Conservation (phyloP, 2,329 filamentous ascomycete genomes). For the Aspergillus fumigatus region DNA sequence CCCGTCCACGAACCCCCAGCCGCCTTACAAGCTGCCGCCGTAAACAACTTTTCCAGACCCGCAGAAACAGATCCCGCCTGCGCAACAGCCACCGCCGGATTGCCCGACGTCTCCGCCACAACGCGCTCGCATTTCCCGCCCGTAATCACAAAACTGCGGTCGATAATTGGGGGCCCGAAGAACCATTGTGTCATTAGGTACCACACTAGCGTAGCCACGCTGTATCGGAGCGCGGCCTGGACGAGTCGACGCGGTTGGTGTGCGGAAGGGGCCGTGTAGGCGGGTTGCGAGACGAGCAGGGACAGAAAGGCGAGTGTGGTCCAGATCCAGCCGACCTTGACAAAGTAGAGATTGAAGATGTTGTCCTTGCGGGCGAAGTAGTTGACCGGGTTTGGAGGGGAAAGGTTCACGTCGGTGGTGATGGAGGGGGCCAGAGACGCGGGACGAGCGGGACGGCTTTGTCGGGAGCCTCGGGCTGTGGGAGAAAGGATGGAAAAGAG, state of each 20-base stretch:
- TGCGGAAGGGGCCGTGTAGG: constrained; percentile 42
- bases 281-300: constrained; percentile 66
- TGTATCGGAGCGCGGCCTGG: constrained; percentile 65
- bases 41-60: constrained; percentile 53
- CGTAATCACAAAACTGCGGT: constrained; percentile 81
- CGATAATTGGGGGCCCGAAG: constrained; percentile 85
- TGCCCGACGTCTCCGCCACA: constrained; percentile 40
- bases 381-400: constrained; percentile 32
- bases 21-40: constrained; percentile 74
- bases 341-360: constrained; percentile 85
- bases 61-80: constrained; percentile 11
- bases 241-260: constrained; percentile 44
- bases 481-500: constrained; percentile 77
- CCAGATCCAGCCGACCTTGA: constrained; percentile 96
- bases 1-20: constrained; percentile 81
- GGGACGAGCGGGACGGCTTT: constrained; percentile 55
- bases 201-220: constrained; percentile 72
- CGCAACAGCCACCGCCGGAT: background rate
- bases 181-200: constrained; percentile 91
- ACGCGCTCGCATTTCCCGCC: constrained; percentile 75
- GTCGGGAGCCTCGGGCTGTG: constrained; percentile 48
- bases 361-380: constrained; percentile 97
- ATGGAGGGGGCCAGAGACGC: constrained; percentile 37
- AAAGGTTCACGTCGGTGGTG: constrained; percentile 25
- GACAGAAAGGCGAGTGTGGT: constrained; percentile 67